These are phyloP conservation scores for Tritrichomonas foetus DNA, from an alignment of 208 protist species.

Conservation along the genomic window DNA sequence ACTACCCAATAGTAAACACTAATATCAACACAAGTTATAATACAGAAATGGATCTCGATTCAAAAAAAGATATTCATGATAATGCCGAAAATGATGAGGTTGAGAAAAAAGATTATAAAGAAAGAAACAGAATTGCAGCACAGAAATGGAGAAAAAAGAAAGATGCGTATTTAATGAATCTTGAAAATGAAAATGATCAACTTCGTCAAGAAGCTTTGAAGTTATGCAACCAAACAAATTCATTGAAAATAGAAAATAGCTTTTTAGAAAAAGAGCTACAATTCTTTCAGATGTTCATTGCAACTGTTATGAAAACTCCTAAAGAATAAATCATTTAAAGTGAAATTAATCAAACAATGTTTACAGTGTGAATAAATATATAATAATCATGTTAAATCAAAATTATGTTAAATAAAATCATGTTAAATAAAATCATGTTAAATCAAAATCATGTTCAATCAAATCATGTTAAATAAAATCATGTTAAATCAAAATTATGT, in stretches of 20 bases:
- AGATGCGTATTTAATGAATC: not conserved
- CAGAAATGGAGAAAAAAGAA: slow-evolving; percentile 36
- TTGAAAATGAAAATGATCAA: not conserved
- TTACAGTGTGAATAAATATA: no score
- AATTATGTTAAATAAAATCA: no score
- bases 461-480: no score
- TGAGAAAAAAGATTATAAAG: not conserved
- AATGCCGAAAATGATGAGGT: not conserved
- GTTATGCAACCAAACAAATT: not conserved
- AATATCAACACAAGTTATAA: not conserved
- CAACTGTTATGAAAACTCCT: not conserved
- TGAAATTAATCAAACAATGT: no score
- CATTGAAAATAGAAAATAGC: not conserved
- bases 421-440: no score
- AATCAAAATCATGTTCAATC: no score
- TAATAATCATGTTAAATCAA: no score
- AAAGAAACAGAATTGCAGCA: not conserved
- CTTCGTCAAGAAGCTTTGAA: not conserved
- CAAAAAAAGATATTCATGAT: not conserved
- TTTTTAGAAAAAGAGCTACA: not conserved
- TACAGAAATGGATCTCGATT: not conserved
- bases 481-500: no score
- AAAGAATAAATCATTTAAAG: not conserved
- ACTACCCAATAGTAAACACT: not conserved
- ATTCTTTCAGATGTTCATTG: not conserved